Evolutionary conservation across 1,284 basidiomycete species (phyloP).

Genomic region (Papiliotrema flavescens): DNA sequence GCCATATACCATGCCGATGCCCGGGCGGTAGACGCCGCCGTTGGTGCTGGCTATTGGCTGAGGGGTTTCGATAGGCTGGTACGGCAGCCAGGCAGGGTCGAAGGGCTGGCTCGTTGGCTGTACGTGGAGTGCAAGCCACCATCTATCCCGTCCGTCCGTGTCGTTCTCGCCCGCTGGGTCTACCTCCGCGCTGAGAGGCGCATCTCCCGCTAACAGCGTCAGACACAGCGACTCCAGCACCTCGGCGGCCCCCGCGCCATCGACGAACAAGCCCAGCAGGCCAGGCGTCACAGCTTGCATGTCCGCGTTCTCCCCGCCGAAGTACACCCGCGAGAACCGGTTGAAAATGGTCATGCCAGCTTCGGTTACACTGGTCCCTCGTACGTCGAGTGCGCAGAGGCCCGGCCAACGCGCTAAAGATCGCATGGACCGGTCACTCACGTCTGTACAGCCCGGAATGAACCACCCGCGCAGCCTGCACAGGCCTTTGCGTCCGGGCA

Average conservation of each 20-base stretch:
- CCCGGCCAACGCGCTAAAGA: slow-evolving; percentile 37
- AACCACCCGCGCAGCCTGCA: slow-evolving; percentile 31
- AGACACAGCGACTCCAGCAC: slow-evolving; percentile 24
- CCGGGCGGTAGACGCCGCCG: not conserved
- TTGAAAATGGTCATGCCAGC: slow-evolving; percentile 29
- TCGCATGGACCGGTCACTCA: slow-evolving; percentile 30
- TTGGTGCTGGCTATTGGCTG: not conserved
- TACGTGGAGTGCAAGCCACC: slow-evolving; percentile 4
- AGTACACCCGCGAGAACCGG: slow-evolving; percentile 16
- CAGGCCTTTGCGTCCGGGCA: slow-evolving; percentile 19
- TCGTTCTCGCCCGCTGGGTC: not conserved
- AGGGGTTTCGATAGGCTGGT: not conserved
- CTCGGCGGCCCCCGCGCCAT: slow-evolving; percentile 9
- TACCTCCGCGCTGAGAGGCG: not conserved
- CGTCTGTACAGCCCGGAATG: slow-evolving; percentile 16
- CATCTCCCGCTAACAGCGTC: slow-evolving; percentile 19
- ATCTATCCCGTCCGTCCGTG: not conserved
- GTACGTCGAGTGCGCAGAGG: slow-evolving; percentile 30
- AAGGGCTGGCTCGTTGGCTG: not conserved
- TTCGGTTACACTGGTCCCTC: slow-evolving; percentile 36
- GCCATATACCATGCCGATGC: slow-evolving; percentile 2
- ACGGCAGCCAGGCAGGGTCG: not conserved
- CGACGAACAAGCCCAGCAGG: slow-evolving; percentile 25
- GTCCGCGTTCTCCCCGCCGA: slow-evolving; percentile 21
- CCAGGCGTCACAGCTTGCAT: slow-evolving; percentile 35